phyloP scores from a whole-genome alignment of 2,329 filamentous ascomycete species.

The Colletotrichum sidae region DNA sequence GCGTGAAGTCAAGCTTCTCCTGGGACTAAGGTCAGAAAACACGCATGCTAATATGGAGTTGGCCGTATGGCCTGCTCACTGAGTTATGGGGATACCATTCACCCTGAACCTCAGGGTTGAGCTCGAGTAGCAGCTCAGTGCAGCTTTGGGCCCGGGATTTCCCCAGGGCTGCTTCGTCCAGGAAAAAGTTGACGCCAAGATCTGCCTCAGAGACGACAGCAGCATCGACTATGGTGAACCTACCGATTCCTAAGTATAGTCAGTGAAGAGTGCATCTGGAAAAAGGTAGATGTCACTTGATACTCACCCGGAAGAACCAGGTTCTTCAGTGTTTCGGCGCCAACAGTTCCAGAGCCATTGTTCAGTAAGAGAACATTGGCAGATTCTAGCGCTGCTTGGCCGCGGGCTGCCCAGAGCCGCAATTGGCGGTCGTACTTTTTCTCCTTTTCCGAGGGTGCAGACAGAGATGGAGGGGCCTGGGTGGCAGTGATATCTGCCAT shows the following conservation, averaged over 20 bases:
- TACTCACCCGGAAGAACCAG: constrained; percentile 84
- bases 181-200: constrained; percentile 96
- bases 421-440: constrained; percentile 95
- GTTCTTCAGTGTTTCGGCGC: constrained; percentile 94
- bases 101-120: constrained; percentile 93
- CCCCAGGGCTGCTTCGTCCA: constrained; percentile 83
- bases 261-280: constrained; percentile 34
- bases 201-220: constrained; percentile 82
- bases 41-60: constrained; percentile 38
- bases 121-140: constrained; percentile 80
- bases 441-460: constrained; percentile 70
- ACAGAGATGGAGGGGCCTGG: constrained; percentile 61
- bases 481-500: constrained; percentile 59
- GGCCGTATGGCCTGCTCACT: constrained; percentile 45
- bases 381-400: constrained; percentile 89
- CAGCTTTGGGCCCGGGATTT: constrained; percentile 83
- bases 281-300: neutral
- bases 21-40: constrained; percentile 28
- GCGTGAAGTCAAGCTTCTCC: constrained; percentile 50
- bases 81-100: constrained; percentile 70
- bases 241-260: constrained; percentile 76
- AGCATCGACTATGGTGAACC: constrained; percentile 90
- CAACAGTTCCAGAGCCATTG: constrained; percentile 86
- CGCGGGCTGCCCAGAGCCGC: constrained; percentile 92
- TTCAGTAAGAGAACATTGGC: constrained; percentile 93